Base-by-base conservation (phyloP, 371 early-diverging fungal genomes). In the Mortierella sp. region DNA sequence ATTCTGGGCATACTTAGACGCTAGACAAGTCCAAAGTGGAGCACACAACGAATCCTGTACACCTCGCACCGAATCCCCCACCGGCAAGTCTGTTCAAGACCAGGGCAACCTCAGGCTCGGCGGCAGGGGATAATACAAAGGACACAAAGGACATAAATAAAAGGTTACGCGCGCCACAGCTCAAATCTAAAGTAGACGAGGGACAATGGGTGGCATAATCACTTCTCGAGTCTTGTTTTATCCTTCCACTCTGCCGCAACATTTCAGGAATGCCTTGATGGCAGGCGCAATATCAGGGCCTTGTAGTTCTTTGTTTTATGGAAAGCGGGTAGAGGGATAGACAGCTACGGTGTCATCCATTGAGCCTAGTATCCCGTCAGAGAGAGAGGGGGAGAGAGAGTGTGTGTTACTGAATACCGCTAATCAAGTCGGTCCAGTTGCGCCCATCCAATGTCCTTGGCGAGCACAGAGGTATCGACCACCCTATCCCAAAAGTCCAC, bases 401-500 rank as follows among this genome's bases (percentile, higher is more conserved):
- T 58, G 7, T 19, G 34, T 24, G 7, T 58, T 19, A 7, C 16
- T 14, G 10, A 50, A 22, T 34, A 34, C 31, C 13, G 4, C 8
- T 19, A 31, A 1, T 22, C 58, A 19, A 9, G 37, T 6, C 7
- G 1, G 58, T 34, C 58, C 22, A 8, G 4, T 58, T n/a, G n/a
- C n/a, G n/a, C n/a, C n/a, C n/a, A 19, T 58, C 19, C 19, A 3
- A 34, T 34, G 43, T 2, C 40, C 64, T 26, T 37, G 2, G 7
- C 5, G 41, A 61, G 19, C n/a, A 1, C 16, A 14, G 29, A 39
- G 31, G 22, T 1, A 31, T 66, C 66, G 10, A 37, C 48, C 67
- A 9, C 16, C n/a, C 24, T 47, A 74, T n/a, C 66, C 55, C 68
- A 81, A 34, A 58, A 81, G 68, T n/a, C 77, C 74, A 7, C 81